Evolutionary conservation across 768 basidiomycete species (phyloP).

Genomic region (Daedaleopsis nitida): DNA sequence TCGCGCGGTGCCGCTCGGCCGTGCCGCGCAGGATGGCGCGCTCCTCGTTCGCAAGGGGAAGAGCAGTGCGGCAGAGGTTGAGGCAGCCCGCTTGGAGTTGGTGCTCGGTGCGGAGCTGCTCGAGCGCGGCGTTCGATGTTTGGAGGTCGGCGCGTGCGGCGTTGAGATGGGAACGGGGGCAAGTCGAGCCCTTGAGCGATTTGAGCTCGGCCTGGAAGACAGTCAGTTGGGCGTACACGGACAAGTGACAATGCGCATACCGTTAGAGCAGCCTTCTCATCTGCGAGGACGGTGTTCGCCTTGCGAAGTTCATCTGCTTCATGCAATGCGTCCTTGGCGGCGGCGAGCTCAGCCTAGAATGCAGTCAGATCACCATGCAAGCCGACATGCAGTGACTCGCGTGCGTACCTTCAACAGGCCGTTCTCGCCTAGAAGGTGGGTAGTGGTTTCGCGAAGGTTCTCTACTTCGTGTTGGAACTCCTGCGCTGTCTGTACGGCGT

Average conservation of each 20-base stretch:
- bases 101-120: not conserved
- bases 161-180: not conserved
- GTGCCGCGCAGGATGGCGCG: not conserved
- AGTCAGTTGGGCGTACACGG: not conserved
- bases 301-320: too few relatives aligned
- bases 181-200: not conserved
- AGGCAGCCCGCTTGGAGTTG: not conserved
- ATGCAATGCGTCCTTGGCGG: too few relatives aligned
- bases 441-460: not conserved
- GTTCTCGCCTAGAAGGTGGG: not conserved
- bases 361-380: too few relatives aligned
- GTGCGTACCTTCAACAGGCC: not conserved
- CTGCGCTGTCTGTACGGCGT: not conserved
- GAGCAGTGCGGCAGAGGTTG: not conserved
- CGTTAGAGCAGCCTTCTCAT: not conserved
- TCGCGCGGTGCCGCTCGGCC: too few relatives aligned
- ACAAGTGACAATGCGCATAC: not conserved
- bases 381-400: too few relatives aligned
- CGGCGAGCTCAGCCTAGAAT: too few relatives aligned
- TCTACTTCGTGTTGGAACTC: not conserved
- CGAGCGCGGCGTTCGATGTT: not conserved
- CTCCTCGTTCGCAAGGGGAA: not conserved
- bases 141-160: not conserved
- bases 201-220: not conserved
- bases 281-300: not conserved